Conservation (phyloP, 2,329 filamentous ascomycete species). For the Teratosphaeria zuluensis region DNA sequence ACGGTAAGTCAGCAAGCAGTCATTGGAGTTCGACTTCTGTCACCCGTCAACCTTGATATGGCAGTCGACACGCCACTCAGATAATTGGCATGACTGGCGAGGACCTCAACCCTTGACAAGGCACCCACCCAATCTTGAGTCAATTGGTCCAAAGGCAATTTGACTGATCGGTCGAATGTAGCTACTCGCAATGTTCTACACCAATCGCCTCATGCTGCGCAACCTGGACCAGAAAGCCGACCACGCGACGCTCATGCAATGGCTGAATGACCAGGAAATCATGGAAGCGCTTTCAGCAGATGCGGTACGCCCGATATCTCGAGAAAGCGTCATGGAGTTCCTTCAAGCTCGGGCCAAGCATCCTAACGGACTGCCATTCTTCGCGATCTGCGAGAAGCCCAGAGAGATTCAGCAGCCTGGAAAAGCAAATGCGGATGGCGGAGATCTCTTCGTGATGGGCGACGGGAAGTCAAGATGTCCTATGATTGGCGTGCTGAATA, state of each 20-base stretch:
- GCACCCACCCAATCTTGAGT: too few species aligned
- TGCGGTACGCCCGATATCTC: neutral
- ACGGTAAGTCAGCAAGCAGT: too few species aligned
- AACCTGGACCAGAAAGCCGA: slow-evolving; percentile 1
- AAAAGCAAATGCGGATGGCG: neutral
- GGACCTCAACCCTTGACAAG: too few species aligned
- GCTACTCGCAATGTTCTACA: slow-evolving; percentile 2
- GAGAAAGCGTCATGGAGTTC: neutral
- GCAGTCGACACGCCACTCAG: too few species aligned
- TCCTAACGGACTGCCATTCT: neutral
- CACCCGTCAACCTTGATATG: too few species aligned
- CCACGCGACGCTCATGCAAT: neutral
- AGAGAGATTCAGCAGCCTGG: neutral
- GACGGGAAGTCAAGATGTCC: neutral
- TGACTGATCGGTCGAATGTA: too few species aligned
- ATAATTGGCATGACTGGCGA: too few species aligned
- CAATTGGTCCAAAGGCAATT: too few species aligned
- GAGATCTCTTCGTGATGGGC: neutral
- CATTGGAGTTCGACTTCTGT: too few species aligned
- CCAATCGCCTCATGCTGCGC: slow-evolving; percentile 1
- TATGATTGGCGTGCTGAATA: neutral
- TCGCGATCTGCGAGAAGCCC: neutral
- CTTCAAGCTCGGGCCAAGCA: neutral
- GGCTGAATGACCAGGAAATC: slow-evolving; percentile 1
- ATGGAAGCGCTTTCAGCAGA: neutral